A percentile compares a stretch with the other conserved stretches of the same genome.
Conservation (phyloP, 148 eudicot genomes). For the Nyssa sinensis region DNA sequence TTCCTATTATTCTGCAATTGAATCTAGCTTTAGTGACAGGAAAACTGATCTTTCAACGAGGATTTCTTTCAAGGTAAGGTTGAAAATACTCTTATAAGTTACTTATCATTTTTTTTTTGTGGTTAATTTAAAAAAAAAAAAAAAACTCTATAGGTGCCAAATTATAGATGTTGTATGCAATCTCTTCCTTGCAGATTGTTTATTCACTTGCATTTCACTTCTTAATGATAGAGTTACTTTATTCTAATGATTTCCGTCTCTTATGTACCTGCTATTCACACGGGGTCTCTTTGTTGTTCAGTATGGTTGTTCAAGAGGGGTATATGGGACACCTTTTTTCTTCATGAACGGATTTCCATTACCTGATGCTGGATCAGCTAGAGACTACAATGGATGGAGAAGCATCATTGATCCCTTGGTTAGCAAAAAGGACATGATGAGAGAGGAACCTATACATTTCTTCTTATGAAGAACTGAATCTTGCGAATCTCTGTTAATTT, state of each 20-base stretch:
- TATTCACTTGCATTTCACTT: neutral
- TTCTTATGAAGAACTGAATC: conserved; percentile 5
- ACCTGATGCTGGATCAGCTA: conserved; percentile 58
- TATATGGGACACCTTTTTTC: conserved; percentile 74
- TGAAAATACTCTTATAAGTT: neutral
- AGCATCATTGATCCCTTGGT: conserved; percentile 64
- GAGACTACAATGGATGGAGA: conserved; percentile 64
- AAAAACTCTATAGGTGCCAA: neutral
- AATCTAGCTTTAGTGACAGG: conserved; percentile 58
- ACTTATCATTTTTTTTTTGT: no score
- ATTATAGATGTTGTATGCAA: no score
- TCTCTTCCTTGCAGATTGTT: no score
- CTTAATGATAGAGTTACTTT: neutral
- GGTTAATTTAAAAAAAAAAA: no score
- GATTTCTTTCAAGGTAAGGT: conserved; percentile 77
- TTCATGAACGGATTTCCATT: conserved; percentile 67
- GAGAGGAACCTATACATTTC: conserved; percentile 8
- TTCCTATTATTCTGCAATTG: conserved; percentile 38
- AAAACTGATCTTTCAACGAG: conserved; percentile 63
- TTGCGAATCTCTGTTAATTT: neutral
- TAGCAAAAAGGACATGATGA: neutral
- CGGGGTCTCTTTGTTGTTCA: conserved; percentile 20
- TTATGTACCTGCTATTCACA: neutral
- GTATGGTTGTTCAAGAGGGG: conserved; percentile 91
- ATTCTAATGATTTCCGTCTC: neutral